Conservation (phyloP, 2,329 filamentous ascomycete genomes). For the Botrytis squamosa region DNA sequence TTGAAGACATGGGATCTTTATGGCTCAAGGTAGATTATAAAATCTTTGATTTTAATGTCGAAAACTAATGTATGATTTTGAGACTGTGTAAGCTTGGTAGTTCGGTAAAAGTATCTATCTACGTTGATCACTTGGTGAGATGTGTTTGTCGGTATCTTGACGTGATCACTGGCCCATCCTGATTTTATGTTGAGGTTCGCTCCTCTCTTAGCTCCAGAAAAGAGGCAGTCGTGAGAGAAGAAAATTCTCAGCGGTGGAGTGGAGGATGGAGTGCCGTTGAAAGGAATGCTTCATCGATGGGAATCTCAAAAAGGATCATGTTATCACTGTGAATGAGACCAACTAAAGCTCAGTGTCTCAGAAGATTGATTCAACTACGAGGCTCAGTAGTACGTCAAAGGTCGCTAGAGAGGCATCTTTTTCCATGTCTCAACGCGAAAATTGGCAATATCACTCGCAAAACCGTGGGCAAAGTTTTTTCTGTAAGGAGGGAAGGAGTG, state of each 20-base stretch:
- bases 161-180: not conserved
- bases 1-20: slow-evolving; percentile 13
- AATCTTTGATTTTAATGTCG: slow-evolving; percentile 12
- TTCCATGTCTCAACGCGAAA: not conserved
- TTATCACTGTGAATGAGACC: not conserved
- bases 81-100: not conserved
- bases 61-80: slow-evolving; percentile 3
- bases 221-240: not conserved
- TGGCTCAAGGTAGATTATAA: slow-evolving; percentile 11
- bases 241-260: too few relatives aligned
- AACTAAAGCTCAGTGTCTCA: not conserved
- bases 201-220: too few relatives aligned
- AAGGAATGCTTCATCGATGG: not conserved
- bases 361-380: not conserved
- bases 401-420: not conserved
- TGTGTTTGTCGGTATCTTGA: not conserved
- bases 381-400: not conserved
- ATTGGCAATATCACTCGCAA: not conserved
- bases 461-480: not conserved
- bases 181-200: not conserved
- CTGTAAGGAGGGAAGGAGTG: not conserved
- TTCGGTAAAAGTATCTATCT: slow-evolving; percentile 10
- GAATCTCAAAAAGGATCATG: not conserved
- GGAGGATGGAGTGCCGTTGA: not conserved
- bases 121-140: not conserved